Evolutionary conservation across 2,329 filamentous ascomycete species (phyloP).

Genomic region (Rutstroemia sydowiana): DNA sequence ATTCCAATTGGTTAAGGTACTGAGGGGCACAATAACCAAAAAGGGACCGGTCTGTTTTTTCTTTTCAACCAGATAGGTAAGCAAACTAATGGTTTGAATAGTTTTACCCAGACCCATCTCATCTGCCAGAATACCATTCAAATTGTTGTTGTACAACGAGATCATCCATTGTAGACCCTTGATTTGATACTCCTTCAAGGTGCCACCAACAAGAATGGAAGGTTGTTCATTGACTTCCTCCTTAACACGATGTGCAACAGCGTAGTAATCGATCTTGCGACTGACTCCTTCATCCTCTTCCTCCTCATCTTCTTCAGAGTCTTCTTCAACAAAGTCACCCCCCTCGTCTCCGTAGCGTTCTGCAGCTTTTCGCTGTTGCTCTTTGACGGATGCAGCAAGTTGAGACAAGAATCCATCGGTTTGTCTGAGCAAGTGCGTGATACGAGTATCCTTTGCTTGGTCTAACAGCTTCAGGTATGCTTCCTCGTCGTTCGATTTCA

Average conservation of each 20-base stretch:
- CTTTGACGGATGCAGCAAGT: slow-evolving; percentile 87
- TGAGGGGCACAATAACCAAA: slow-evolving; percentile 92
- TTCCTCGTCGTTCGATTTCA: slow-evolving; percentile 99
- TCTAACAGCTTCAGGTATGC: slow-evolving; percentile 96
- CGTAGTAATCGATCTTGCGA: slow-evolving; percentile 95
- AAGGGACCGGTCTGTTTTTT: slow-evolving; percentile 89
- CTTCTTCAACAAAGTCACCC: slow-evolving; percentile 39
- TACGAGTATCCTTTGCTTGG: slow-evolving; percentile 98
- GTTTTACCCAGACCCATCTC: slow-evolving; percentile 99
- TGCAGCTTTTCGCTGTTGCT: slow-evolving; percentile 78
- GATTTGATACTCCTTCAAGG: slow-evolving; percentile 88
- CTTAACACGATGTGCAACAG: slow-evolving; percentile 91
- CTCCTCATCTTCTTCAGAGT: slow-evolving; percentile 64
- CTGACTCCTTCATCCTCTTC: slow-evolving; percentile 59
- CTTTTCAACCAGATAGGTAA: slow-evolving; percentile 92
- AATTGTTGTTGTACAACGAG: slow-evolving; percentile 88
- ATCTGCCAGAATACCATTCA: slow-evolving; percentile 95
- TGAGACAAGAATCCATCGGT: slow-evolving; percentile 97
- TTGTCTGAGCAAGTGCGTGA: slow-evolving; percentile 91
- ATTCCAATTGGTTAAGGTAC: slow-evolving; percentile 95
- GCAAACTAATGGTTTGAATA: slow-evolving; percentile 92
- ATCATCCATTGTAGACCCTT: slow-evolving; percentile 91
- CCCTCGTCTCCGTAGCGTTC: slow-evolving; percentile 67
- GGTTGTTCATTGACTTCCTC: slow-evolving; percentile 85
- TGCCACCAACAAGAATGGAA: slow-evolving; percentile 73